Base-by-base conservation (phyloP, 1,284 basidiomycete genomes). In the Marasmius oreades region DNA sequence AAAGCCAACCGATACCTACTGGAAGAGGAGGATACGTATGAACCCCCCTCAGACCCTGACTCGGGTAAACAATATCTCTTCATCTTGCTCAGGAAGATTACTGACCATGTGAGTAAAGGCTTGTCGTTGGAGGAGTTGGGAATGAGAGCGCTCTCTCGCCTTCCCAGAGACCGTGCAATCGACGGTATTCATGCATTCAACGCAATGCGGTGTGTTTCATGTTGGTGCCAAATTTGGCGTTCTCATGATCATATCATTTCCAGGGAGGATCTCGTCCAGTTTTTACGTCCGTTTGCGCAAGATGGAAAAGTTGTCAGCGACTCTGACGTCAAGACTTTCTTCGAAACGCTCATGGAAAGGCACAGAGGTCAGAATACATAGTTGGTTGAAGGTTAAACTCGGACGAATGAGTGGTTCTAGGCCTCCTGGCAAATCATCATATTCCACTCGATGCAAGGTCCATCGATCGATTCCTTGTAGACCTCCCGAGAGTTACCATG, bases 161-260 rank as follows among this genome's bases (percentile, higher is more conserved):
- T 92, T 26, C 90, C 90, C 47, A 84, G 88, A 55, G 90, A 90
- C 52, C 80, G 77, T 50, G 88, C 88, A 1, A 80, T 92, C 56
- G 86, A 92, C 63, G 88, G 90, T 1, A 90, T 92, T 34, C 79
- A 83, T 55, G 90, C 88, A 1, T 92, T 89, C 70, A 90, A 91
- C 63, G 74, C 79, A 55, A 86, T 92, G 87, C 77, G 86, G 89
- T 90, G 59, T 55, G 79, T 69, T 31, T 44, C 24, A 56, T 18
- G 55, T 44, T 36, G 6, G 14, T 39, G 22, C 12, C 20, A 18
- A 5, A 5, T 43, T 24, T 44, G 54, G 44, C 28, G n/a, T 20
- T 11, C n/a, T 23, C 11, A 20, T 22, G 22, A 20, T 5, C n/a
- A 5, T 23, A 45, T 45, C 51, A 14, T 14, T n/a, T 42, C 3